Evolutionary conservation across 2,329 filamentous ascomycete species (phyloP).

Genomic region (Teratosphaeria gauchensis): DNA sequence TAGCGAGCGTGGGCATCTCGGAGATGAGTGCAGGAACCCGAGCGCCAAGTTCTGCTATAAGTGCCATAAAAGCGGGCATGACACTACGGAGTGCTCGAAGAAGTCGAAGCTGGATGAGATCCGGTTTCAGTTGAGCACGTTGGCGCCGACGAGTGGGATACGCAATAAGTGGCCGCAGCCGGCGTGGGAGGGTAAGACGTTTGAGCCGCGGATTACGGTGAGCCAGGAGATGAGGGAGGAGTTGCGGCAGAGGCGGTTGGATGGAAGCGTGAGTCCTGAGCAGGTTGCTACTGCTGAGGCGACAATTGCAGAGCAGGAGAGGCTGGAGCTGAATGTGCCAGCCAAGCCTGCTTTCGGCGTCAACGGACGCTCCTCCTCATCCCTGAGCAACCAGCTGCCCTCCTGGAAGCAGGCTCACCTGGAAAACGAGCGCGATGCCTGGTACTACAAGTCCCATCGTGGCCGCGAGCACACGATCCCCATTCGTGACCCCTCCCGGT

Average conservation of each 20-base stretch:
- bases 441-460: neutral
- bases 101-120: neutral
- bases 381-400: neutral
- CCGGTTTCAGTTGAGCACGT: neutral
- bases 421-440: too few relatives aligned
- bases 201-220: neutral
- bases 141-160: neutral
- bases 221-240: neutral
- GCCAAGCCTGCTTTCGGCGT: neutral
- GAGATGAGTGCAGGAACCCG: slow-evolving; percentile 1
- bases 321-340: neutral
- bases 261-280: neutral
- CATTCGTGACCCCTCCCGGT: neutral
- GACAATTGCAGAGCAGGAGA: neutral
- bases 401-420: neutral
- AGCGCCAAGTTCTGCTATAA: neutral
- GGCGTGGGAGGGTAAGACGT: neutral
- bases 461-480: neutral
- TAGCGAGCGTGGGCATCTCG: neutral
- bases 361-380: neutral
- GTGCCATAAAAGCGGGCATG: neutral
- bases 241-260: neutral
- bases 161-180: neutral
- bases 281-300: neutral
- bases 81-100: neutral